These are phyloP conservation scores for Cymbopogon citratus DNA, from an alignment of 176 grass and related monocot species.

Conservation along the genomic window DNA sequence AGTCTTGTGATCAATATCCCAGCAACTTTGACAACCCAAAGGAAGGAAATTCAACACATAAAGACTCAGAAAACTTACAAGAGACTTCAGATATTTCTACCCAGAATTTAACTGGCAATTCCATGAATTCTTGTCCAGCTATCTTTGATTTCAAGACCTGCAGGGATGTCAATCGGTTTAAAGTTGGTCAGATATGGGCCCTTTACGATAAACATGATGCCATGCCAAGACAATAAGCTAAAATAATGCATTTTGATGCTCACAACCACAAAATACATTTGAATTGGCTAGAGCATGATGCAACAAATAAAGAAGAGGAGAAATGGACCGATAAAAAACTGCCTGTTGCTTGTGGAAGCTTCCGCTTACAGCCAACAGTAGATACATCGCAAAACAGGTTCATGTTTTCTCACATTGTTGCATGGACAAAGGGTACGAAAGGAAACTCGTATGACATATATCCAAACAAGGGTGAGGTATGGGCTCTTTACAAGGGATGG, in stretches of 20 bases:
- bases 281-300: slow-evolving; percentile 61
- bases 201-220: slow-evolving; percentile 75
- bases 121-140: slow-evolving; percentile 35
- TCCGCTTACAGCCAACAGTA: slow-evolving; percentile 26
- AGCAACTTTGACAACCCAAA: neutral
- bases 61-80: neutral
- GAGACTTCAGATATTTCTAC: neutral
- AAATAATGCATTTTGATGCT: slow-evolving; percentile 42
- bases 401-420: slow-evolving; percentile 74
- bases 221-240: slow-evolving; percentile 88
- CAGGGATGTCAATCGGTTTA: slow-evolving; percentile 48
- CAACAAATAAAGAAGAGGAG: slow-evolving; percentile 36
- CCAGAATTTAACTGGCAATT: neutral
- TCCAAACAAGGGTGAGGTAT: slow-evolving; percentile 72
- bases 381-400: slow-evolving; percentile 45
- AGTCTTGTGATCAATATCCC: neutral
- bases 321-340: slow-evolving; percentile 59
- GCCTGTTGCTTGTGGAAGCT: slow-evolving; percentile 76
- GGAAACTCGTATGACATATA: slow-evolving; percentile 58
- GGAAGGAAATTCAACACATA: neutral
- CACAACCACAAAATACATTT: slow-evolving; percentile 53
- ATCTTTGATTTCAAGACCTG: slow-evolving; percentile 76
- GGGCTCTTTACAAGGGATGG: slow-evolving; percentile 91
- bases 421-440: slow-evolving; percentile 55
- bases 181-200: slow-evolving; percentile 74